Evolutionary conservation across 371 early-diverging fungal species (phyloP).

Genomic region (Chytridiales sp.): DNA sequence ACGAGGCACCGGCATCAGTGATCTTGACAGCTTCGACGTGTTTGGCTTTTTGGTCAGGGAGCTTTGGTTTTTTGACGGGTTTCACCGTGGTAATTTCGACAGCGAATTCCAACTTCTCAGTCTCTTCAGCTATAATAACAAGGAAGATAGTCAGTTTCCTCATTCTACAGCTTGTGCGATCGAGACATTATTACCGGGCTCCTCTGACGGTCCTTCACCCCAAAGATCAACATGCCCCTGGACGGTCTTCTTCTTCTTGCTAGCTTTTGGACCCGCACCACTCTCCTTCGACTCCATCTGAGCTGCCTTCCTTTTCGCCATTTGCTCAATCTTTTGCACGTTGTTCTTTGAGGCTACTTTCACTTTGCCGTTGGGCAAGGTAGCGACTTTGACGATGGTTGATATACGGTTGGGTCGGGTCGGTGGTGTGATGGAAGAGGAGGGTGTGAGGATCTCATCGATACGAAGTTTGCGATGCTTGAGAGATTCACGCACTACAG

Average conservation of each 20-base stretch:
- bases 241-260: constrained; percentile 17
- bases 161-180: no score
- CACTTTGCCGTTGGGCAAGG: constrained; percentile 10
- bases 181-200: no score
- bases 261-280: no score
- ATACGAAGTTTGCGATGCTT: constrained; percentile 64
- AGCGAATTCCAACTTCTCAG: no score
- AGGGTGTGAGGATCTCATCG: constrained; percentile 70
- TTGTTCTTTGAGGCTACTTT: constrained; percentile 29
- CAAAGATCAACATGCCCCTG: constrained; percentile 34
- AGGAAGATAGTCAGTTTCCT: no score
- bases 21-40: constrained; percentile 68
- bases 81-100: constrained; percentile 2
- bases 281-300: constrained; percentile 5
- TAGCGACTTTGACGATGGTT: constrained; percentile 15
- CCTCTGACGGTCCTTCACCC: constrained; percentile 24
- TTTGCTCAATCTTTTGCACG: constrained; percentile 17
- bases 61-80: constrained; percentile 45
- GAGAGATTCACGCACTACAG: constrained; percentile 27
- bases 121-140: no score
- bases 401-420: constrained; percentile 1
- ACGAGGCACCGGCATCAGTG: constrained; percentile 86
- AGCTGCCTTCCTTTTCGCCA: constrained; percentile 31
- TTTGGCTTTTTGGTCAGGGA: constrained; percentile 47
- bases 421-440: constrained; percentile 59